phyloP scores from a whole-genome alignment of 352 stramenopile genomes.

The Globisporangium parvum region DNA sequence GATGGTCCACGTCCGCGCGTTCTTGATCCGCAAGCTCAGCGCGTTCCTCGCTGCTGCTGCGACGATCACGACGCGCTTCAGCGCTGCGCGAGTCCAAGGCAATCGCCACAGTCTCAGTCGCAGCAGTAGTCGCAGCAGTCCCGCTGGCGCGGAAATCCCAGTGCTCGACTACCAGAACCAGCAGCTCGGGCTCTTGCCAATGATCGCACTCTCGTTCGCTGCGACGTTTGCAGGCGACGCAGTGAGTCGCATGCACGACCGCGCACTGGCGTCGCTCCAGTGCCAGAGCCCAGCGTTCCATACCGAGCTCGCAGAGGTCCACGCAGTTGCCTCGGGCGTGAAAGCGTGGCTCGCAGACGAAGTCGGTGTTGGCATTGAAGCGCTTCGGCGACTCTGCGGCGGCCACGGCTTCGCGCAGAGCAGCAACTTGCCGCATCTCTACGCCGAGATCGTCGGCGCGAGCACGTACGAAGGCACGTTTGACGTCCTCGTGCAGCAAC shows the following conservation, averaged over 20 bases:
- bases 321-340: conserved; percentile 26
- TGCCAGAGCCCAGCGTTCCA: conserved; percentile 16
- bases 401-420: conserved; percentile 15
- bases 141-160: conserved; percentile 55
- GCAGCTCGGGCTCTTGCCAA: conserved; percentile 59
- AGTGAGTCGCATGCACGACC: conserved; percentile 20
- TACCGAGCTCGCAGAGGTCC: conserved; percentile 23
- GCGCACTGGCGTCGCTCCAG: conserved; percentile 17
- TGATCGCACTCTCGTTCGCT: conserved; percentile 39
- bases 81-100: conserved; percentile 88
- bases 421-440: conserved; percentile 21
- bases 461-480: conserved; percentile 66
- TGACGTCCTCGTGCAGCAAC: conserved; percentile 66
- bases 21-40: conserved; percentile 45
- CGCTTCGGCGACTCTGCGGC: conserved; percentile 21
- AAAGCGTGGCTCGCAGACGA: conserved; percentile 35
- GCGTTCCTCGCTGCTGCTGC: conserved; percentile 76
- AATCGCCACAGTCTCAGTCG: conserved; percentile 42
- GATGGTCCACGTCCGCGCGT: conserved; percentile 74
- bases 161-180: conserved; percentile 95
- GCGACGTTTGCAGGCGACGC: conserved; percentile 20
- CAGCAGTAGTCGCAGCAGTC: conserved; percentile 1
- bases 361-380: conserved; percentile 31
- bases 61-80: conserved; percentile 94
- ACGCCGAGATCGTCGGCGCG: conserved; percentile 30